Percentiles rank a stretch among this genome's conserved stretches.
phyloP scores from a whole-genome alignment of 768 basidiomycete genomes.

The Mycena alexandri region DNA sequence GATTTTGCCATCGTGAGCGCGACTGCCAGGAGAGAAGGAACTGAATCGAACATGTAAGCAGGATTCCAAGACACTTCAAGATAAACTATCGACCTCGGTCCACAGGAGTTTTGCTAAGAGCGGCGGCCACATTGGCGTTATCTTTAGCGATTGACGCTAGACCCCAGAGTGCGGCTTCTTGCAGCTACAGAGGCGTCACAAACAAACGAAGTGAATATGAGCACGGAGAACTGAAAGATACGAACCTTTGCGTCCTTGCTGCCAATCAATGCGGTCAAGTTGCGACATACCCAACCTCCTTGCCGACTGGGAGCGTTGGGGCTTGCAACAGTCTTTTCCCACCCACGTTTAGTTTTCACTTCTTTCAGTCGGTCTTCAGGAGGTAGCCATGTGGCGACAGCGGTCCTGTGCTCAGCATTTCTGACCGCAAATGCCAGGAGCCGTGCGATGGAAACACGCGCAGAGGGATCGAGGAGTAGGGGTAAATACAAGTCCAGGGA shows the following conservation, averaged over 20 bases:
- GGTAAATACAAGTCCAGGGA: conserved; percentile 78
- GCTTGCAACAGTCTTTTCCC: conserved; percentile 72
- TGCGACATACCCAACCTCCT: conserved; percentile 72
- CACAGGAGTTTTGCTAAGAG: conserved; percentile 56
- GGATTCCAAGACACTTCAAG: background rate
- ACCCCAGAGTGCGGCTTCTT: conserved; percentile 75
- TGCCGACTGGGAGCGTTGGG: conserved; percentile 55
- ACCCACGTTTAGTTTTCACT: conserved; percentile 72
- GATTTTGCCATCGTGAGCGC: conserved; percentile 70
- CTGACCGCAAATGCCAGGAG: conserved; percentile 69
- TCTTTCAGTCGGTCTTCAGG: conserved; percentile 66
- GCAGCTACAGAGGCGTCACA: conserved; percentile 54
- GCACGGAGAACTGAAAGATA: background rate
- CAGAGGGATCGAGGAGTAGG: conserved; percentile 60
- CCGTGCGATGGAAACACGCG: conserved; percentile 67
- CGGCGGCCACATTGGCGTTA: conserved; percentile 63
- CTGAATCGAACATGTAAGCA: conserved; percentile 31
- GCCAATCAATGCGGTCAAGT: conserved; percentile 61
- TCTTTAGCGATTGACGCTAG: conserved; percentile 78
- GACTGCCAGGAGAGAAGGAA: conserved; percentile 55
- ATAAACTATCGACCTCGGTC: conserved; percentile 54
- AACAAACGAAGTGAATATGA: background rate
- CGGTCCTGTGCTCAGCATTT: conserved; percentile 59
- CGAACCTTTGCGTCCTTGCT: conserved; percentile 68
- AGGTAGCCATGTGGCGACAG: conserved; percentile 74